Evolutionary conservation across 805 yeast genomes (phyloP).

Genomic region (Kodamaea sagamina): DNA sequence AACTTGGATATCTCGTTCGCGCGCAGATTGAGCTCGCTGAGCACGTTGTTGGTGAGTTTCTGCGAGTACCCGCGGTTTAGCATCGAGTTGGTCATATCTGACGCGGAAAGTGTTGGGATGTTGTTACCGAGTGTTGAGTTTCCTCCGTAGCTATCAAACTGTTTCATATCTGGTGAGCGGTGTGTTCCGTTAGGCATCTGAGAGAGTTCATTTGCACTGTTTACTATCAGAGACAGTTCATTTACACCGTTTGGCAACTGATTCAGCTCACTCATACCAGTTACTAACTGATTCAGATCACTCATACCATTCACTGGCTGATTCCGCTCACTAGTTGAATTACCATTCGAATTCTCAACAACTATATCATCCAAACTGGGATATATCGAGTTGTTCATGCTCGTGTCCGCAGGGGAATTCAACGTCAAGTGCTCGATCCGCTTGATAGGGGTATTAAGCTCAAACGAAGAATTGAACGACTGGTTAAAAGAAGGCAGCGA

Average conservation of each 20-base stretch:
- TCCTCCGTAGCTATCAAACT: too few relatives aligned
- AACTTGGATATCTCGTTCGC: slow-evolving; percentile 39
- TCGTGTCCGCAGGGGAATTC: slow-evolving; percentile 29
- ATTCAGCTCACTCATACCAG: too few relatives aligned
- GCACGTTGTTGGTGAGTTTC: slow-evolving; percentile 45
- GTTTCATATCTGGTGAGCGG: too few relatives aligned
- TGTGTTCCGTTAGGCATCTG: too few relatives aligned
- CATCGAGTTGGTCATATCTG: slow-evolving; percentile 17
- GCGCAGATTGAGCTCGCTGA: slow-evolving; percentile 46
- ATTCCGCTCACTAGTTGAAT: too few relatives aligned
- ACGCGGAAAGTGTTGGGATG: neutral
- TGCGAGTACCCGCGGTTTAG: slow-evolving; percentile 50
- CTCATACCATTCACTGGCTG: too few relatives aligned
- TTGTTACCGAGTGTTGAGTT: neutral
- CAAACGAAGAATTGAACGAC: slow-evolving; percentile 15
- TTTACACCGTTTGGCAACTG: too few relatives aligned
- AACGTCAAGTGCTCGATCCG: slow-evolving; percentile 35
- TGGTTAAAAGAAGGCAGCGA: slow-evolving; percentile 6
- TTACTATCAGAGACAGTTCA: too few relatives aligned
- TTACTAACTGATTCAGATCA: too few relatives aligned
- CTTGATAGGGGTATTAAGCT: slow-evolving; percentile 43
- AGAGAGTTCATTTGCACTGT: too few relatives aligned
- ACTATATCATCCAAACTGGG: slow-evolving; percentile 17
- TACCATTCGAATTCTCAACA: too few relatives aligned
- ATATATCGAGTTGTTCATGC: slow-evolving; percentile 13